Evolutionary conservation across 345 rosid genomes (phyloP).

Genomic region (Brassica napus): DNA sequence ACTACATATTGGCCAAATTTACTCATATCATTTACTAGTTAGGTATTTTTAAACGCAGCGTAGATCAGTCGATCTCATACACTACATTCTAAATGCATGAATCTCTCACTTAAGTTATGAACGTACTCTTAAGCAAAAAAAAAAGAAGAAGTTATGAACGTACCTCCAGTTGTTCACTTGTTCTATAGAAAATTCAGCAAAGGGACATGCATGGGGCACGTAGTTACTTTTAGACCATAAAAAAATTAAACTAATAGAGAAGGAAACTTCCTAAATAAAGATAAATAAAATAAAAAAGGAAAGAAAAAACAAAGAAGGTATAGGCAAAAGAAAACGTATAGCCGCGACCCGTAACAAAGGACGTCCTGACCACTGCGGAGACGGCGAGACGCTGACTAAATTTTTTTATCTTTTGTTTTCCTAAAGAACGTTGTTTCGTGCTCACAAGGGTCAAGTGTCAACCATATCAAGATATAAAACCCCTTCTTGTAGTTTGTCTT

Average conservation of each 20-base stretch:
- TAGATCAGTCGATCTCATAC: background rate
- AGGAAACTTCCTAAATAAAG: conserved; percentile 33
- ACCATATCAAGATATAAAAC: conserved; percentile 22
- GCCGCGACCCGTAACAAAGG: conserved; percentile 40
- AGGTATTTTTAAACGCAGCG: background rate
- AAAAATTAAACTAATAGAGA: background rate
- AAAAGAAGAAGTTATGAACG: background rate
- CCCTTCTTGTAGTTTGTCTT: conserved; percentile 31
- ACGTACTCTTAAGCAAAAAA: background rate
- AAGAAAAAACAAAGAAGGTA: conserved; percentile 17
- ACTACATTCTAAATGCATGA: background rate
- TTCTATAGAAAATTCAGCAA: background rate
- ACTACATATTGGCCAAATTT: background rate
- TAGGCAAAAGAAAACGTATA: conserved; percentile 29
- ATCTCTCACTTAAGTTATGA: background rate
- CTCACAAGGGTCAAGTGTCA: conserved; percentile 38
- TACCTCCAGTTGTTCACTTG: background rate
- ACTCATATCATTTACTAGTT: background rate
- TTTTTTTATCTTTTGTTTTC: conserved; percentile 9
- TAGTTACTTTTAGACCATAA: conserved; percentile 19
- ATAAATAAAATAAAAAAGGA: background rate
- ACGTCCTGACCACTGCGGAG: conserved; percentile 41
- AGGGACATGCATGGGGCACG: conserved; percentile 35
- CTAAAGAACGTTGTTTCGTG: conserved; percentile 41
- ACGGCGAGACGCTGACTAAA: conserved; percentile 32